These are phyloP conservation scores for Ophiostoma tasmaniense DNA, from an alignment of 2,329 filamentous ascomycete genomes.

Conservation along the genomic window DNA sequence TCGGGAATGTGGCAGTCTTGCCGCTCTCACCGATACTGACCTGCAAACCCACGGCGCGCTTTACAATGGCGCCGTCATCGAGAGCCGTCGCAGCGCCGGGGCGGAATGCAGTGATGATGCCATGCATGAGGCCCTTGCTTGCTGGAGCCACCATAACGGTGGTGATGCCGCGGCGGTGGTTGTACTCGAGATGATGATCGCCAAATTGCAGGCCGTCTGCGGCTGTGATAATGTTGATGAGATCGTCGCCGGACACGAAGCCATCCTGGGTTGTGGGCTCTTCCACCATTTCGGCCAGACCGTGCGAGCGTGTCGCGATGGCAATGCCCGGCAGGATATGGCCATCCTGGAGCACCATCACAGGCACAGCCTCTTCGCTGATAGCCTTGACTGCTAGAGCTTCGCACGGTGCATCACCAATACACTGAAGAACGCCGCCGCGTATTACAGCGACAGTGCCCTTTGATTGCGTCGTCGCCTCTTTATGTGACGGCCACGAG, in stretches of 20 bases:
- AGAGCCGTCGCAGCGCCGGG: no score
- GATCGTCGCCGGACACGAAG: background rate
- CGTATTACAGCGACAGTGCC: background rate
- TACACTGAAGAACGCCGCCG: background rate
- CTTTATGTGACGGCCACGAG: no score
- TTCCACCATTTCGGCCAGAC: background rate
- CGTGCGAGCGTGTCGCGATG: background rate
- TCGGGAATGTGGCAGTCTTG: background rate
- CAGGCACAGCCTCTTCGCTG: background rate
- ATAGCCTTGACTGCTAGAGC: background rate
- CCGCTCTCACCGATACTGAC: background rate
- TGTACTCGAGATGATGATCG: background rate
- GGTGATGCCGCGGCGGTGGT: background rate
- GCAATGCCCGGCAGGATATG: background rate
- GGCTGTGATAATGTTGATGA: background rate
- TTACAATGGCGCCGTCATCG: no score
- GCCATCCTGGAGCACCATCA: background rate
- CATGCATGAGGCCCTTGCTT: background rate
- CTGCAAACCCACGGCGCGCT: background rate
- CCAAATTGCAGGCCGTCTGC: background rate
- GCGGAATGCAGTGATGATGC: no score
- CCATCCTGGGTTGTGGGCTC: background rate
- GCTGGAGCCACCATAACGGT: background rate
- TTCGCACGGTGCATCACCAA: background rate
- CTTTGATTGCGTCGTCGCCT: slow-evolving; percentile 33